These are phyloP conservation scores for Macaranga tanarius DNA, from an alignment of 441 rosid species.

Conservation along the genomic window DNA sequence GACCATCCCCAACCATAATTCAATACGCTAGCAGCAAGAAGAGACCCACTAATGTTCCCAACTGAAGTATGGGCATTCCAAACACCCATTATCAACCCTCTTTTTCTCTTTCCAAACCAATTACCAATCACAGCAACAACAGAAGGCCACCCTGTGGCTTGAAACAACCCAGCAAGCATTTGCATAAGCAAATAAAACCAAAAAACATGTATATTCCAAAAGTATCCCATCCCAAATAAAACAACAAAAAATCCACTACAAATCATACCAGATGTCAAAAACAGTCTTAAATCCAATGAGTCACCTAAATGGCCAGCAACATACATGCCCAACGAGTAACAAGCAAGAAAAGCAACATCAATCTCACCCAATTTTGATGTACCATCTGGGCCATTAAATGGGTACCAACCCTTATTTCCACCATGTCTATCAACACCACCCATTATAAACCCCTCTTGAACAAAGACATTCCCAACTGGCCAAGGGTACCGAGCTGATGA, in stretches of 20 bases:
- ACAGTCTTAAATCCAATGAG: slow-evolving; percentile 73
- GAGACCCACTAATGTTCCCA: slow-evolving; percentile 89
- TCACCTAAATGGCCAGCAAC: slow-evolving; percentile 95
- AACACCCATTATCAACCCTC: slow-evolving; percentile 94
- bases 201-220: slow-evolving; percentile 73
- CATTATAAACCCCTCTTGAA: slow-evolving; percentile 25
- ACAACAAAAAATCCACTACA: slow-evolving; percentile 89
- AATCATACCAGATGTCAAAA: slow-evolving; percentile 79
- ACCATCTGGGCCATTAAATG: slow-evolving; percentile 63
- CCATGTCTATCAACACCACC: neutral
- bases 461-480: slow-evolving; percentile 58
- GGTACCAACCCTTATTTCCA: slow-evolving; percentile 64
- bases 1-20: slow-evolving; percentile 96
- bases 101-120: slow-evolving; percentile 89
- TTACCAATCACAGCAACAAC: slow-evolving; percentile 97
- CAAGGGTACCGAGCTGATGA: slow-evolving; percentile 31
- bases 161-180: slow-evolving; percentile 92
- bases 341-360: slow-evolving; percentile 86
- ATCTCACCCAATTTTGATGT: slow-evolving; percentile 76
- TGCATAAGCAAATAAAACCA: slow-evolving; percentile 73
- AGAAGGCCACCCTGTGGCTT: slow-evolving; percentile 97
- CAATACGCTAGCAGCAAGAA: slow-evolving; percentile 85
- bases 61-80: slow-evolving; percentile 98
- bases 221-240: slow-evolving; percentile 88
- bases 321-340: slow-evolving; percentile 85